phyloP scores from a whole-genome alignment of 2,329 filamentous ascomycete genomes.

The Escovopsis weberi region DNA sequence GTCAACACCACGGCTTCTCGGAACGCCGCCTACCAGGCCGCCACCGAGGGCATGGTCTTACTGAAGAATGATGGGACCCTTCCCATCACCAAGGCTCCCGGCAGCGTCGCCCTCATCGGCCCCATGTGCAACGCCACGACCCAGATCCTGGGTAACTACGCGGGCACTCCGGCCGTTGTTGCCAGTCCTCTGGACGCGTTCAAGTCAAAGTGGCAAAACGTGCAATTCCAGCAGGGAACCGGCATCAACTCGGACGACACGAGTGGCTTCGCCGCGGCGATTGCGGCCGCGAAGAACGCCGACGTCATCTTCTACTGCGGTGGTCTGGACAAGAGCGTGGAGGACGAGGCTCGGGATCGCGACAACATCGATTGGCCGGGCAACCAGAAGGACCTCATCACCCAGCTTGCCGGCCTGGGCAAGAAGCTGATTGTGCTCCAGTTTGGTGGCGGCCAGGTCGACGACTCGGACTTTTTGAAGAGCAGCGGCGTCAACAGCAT shows the following conservation, averaged over 20 bases:
- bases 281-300: conserved; percentile 25
- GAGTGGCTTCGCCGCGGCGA: conserved; percentile 17
- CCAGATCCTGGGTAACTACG: conserved; percentile 12
- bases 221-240: conserved; percentile 24
- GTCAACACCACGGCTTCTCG: conserved; percentile 40
- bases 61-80: conserved; percentile 40
- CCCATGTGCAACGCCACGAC: conserved; percentile 25
- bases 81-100: conserved; percentile 23
- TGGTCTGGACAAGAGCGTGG: conserved; percentile 38
- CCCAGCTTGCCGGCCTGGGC: conserved; percentile 17
- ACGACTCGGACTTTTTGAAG: conserved; percentile 32
- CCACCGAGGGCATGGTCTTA: conserved; percentile 30
- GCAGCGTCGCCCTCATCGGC: conserved; percentile 15
- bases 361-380: conserved; percentile 34
- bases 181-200: conserved; percentile 5
- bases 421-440: conserved; percentile 39
- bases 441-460: conserved; percentile 38
- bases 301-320: conserved; percentile 40
- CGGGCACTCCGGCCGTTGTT: conserved; percentile 11
- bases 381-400: conserved; percentile 35
- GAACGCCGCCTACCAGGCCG: conserved; percentile 40
- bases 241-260: conserved; percentile 14
- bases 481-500: conserved; percentile 35
- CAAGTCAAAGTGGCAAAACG: conserved; percentile 6
- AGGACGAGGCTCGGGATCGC: conserved; percentile 38